Evolutionary conservation across 148 eudicot genomes (phyloP), one percentile per base, ranked within the genome.

Genomic region (Silene uniflora): DNA sequence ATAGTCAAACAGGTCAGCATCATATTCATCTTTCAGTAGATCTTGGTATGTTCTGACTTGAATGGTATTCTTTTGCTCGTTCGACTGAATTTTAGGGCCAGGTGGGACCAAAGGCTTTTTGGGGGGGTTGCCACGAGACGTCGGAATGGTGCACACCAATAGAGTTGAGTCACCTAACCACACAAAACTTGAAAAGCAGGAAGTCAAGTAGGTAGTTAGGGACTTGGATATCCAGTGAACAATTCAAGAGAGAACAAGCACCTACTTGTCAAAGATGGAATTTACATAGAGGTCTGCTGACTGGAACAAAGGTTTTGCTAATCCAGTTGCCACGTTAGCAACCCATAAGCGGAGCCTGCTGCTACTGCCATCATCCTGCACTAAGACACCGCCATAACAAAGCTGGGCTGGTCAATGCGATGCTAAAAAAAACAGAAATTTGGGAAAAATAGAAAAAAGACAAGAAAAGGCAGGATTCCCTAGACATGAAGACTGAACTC

Each of bases 31-130:
- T 85, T 94, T 90, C 72, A 94, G 84, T 47, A 94, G 77, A 88
- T 91, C 97, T 79, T 91, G 97, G 80, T 80, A 91, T 69, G 98
- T 94, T 84, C 98, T 89, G 66, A 83, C 86, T 88, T 91, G 98
- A 79, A 91, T 81, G 58, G 91, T 76, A 66, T 80, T 91, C 83
- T 91, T 88, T 80, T 83, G 90, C 82, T 94, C 98, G 74, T 94
- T 94, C 9, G 97, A 85, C 72, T 94, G 98, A 78, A 94, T 84
- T 84, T 91, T 91, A 29, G 98, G 98, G 75, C 98, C 93, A 63
- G 84, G 86, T 39, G 98, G 98, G 74, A 94, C 91, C 82, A 91
- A 66, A 67, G 97, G 98, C 79, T 90, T 90, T 89, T 87, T 89
- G 24, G 98, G 98, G 59, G 95, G 93, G 19, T 87, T 88, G 59